Conservation (phyloP, 2,329 filamentous ascomycete species). For the Epichloe sp. region DNA sequence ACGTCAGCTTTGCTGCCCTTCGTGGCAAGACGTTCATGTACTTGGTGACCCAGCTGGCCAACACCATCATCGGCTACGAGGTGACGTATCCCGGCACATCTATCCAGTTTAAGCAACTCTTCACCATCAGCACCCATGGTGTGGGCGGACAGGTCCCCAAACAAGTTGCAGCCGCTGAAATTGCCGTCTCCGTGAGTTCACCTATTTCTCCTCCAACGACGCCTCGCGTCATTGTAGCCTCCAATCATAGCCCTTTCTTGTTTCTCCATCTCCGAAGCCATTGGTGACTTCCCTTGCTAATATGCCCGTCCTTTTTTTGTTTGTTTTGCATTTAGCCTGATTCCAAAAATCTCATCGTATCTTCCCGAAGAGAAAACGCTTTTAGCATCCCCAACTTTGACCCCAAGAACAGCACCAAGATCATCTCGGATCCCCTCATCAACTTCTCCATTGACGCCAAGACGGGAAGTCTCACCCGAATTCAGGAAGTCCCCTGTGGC, state of each 20-base stretch:
- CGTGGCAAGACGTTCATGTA: conserved; percentile 40
- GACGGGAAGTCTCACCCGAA: conserved; percentile 41
- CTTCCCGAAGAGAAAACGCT: conserved; percentile 50
- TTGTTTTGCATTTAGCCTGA: conserved; percentile 31
- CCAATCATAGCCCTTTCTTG: not conserved
- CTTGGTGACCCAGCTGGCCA: conserved; percentile 47
- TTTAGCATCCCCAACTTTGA: conserved; percentile 35
- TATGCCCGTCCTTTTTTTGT: not conserved
- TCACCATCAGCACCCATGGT: conserved; percentile 34
- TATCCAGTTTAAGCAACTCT: conserved; percentile 33
- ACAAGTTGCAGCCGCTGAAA: conserved; percentile 39
- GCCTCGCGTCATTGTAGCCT: not conserved
- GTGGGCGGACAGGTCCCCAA: conserved; percentile 25
- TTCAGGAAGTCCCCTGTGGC: conserved; percentile 48
- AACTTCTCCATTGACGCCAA: conserved; percentile 41
- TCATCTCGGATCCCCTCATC: conserved; percentile 54
- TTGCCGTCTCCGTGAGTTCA: conserved; percentile 40
- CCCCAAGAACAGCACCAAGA: conserved; percentile 25
- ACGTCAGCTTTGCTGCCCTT: conserved; percentile 43
- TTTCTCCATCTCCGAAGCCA: not conserved
- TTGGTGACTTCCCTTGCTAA: not conserved
- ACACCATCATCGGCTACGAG: conserved; percentile 41
- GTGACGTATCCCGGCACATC: conserved; percentile 35
- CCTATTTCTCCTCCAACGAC: not conserved
- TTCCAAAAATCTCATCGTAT: conserved; percentile 50